Evolutionary conservation across 192 early-diverging fungal species (phyloP), one percentile per base, ranked within the genome.

Genomic region (Rhizophagus sp.): DNA sequence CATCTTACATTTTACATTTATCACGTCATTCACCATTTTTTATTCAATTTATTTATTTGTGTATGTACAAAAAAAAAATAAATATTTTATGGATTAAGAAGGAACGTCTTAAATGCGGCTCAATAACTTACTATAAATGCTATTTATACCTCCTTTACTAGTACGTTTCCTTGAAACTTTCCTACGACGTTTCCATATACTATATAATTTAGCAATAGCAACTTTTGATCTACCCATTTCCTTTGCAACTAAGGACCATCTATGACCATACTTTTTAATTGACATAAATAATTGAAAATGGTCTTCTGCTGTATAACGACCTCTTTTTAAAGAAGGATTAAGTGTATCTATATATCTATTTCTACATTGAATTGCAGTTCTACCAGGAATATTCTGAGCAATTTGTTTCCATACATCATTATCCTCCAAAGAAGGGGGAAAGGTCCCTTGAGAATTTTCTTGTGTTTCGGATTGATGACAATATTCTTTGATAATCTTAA

Each of bases 151-250:
- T 22, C 67, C 27, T 39, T 69, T 39, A 41, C 0, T 8, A 41
- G 8, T 41, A 34, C 67, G 36, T 69, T 7, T 17, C 7, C 25
- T 34, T 27, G 67, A 7, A 30, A 71, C 61, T 69, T 76, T 25
- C 65, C 73, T 11, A 75, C 79, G 34, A 84, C 73, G 41, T 78
- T 81, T 1, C 82, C 81, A 65, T 78, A 80, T 67, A 82, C 81
- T 44, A 80, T 78, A 15, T 80, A 84, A 25, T 81, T 63, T 24
- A 80, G 83, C 34, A 78, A 79, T 6, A 84, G 79, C 27, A 82
- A 80, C 33, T 50, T 39, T 50, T 74, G 74, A 30, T 39, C 36
- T 69, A 39, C 30, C 67, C 33, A 33, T 7, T 7, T 39, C 67
- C 22, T 69, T 69, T 27, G 67, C 67, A 39, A 39, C 67, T 22